These are phyloP conservation scores for Coemansia guatemalensis DNA, from an alignment of 192 early-diverging fungal genomes.

Conservation along the genomic window DNA sequence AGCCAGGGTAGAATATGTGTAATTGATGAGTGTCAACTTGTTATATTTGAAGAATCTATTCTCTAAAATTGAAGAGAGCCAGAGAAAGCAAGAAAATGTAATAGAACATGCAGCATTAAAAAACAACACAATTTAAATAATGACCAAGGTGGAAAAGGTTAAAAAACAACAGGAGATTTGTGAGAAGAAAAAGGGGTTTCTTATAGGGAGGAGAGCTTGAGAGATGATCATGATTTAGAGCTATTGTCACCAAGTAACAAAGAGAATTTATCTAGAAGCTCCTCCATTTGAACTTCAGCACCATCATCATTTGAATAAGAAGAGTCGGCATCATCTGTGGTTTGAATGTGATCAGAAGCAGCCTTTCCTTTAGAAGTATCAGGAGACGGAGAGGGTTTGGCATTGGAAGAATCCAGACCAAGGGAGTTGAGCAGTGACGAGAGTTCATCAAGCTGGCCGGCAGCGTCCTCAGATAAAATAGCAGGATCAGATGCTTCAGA, in stretches of 20 bases:
- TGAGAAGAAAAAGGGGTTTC: too few species aligned
- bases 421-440: slow-evolving; percentile 34
- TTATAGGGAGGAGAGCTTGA: not conserved
- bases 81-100: too few species aligned
- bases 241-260: slow-evolving; percentile 22
- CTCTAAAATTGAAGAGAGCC: too few species aligned
- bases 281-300: slow-evolving; percentile 30
- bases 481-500: not conserved
- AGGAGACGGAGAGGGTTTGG: not conserved
- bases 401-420: slow-evolving; percentile 4
- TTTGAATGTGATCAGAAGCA: slow-evolving; percentile 6
- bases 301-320: not conserved
- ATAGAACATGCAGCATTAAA: too few species aligned
- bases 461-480: slow-evolving; percentile 2
- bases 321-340: not conserved
- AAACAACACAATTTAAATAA: too few species aligned
- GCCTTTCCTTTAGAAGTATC: slow-evolving; percentile 21
- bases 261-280: slow-evolving; percentile 25
- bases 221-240: not conserved
- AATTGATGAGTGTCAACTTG: too few species aligned
- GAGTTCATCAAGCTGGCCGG: slow-evolving; percentile 33
- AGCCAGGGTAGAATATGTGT: too few species aligned
- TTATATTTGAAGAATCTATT: too few species aligned
- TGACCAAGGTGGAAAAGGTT: too few species aligned
- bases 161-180: too few species aligned